Evolutionary conservation across 345 rosid species (phyloP), one percentile per base, ranked within the genome.

Genomic region (Bretschneidera sinensis): DNA sequence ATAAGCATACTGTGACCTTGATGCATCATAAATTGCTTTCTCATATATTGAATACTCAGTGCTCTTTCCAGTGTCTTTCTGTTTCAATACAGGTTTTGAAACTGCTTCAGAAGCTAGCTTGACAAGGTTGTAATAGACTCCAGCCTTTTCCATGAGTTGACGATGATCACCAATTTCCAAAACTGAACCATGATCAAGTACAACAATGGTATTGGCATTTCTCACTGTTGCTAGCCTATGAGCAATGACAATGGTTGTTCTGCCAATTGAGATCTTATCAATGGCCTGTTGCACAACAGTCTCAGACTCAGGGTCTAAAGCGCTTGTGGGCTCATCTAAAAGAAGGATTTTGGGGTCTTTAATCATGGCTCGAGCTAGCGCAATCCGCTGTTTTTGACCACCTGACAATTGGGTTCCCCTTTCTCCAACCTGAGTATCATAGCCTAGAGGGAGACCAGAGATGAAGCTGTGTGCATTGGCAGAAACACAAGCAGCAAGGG

Each of bases 381-480:
- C 94, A 19, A 91, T 80, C 59, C 97, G 62, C 72, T 91, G 97
- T 60, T 91, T 91, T 51, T 91, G 97, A 4, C 97, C 96, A 0
- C 96, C 96, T 0, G 94, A 86, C 39, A 85, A 74, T 35, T 76
- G 75, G 19, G 81, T 78, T 64, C 87, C 87, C 48, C 72, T 68
- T 5, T 79, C 87, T 48, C 88, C 92, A 18, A 81, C 92, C 86
- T 81, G 85, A 39, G 92, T 86, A 24, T 86, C 80, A 39, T 86
- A 86, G 71, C 85, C 81, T 48, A 35, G 62, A 15, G 86, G 88
- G 66, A 83, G 88, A 52, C 61, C 72, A 18, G 71, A 76, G 62
- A 83, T 76, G 66, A 86, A 86, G 66, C 58, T 62, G 45, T 76
- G 81, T 15, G 86, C 85, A 62, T 77, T 78, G 24, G 83, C 80